These are phyloP conservation scores for Aspergillus glaucus DNA, from an alignment of 2,329 filamentous ascomycete genomes.

Conservation along the genomic window DNA sequence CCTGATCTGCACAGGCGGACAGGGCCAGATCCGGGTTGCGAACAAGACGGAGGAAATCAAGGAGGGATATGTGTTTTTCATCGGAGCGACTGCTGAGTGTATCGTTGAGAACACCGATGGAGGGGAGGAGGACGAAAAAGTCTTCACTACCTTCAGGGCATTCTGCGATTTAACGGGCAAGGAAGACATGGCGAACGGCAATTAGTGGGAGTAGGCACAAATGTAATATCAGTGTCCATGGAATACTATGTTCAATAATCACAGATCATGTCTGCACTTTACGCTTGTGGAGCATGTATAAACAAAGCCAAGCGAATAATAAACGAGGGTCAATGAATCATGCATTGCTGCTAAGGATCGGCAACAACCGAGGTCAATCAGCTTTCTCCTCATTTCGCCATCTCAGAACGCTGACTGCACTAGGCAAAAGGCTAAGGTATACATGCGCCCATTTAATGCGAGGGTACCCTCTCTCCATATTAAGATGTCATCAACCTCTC, in stretches of 20 bases:
- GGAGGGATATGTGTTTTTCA: constrained; percentile 71
- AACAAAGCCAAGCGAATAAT: not conserved
- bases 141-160: constrained; percentile 84
- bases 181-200: constrained; percentile 32
- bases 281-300: not conserved
- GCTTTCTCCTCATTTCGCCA: not conserved
- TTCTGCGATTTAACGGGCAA: constrained; percentile 73
- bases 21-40: constrained; percentile 78
- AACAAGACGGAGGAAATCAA: constrained; percentile 69
- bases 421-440: no score
- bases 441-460: no score
- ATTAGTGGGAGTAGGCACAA: constrained; percentile 13
- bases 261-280: no score
- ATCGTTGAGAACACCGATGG: constrained; percentile 62
- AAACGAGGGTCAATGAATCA: constrained; percentile 7
- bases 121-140: constrained; percentile 53
- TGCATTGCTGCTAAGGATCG: constrained; percentile 5
- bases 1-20: constrained; percentile 79
- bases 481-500: not conserved
- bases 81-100: constrained; percentile 80
- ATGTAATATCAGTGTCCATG: not conserved
- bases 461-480: not conserved
- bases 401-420: not conserved
- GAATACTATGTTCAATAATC: no score
- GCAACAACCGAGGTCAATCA: constrained; percentile 5